Evolutionary conservation across 352 stramenopile species (phyloP), one percentile per base, ranked within the genome.

Genomic region (Phytophthora cryptogea): DNA sequence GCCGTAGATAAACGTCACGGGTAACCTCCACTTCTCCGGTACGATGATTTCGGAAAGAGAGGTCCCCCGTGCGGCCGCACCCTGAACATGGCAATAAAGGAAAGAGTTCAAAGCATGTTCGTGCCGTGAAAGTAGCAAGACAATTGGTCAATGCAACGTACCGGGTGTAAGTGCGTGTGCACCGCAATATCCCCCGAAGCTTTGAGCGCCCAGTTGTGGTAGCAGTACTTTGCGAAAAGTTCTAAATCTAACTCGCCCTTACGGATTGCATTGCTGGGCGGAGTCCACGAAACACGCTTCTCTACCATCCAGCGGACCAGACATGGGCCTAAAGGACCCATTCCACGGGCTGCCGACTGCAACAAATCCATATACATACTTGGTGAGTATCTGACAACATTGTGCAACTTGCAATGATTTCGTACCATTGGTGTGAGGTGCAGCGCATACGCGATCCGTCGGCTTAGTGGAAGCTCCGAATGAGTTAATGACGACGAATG

Each of bases 171-270:
- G 37, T 89, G 75, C 6, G 79, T 91, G 67, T 88, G 78, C 49
- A 91, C 59, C 4, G 77, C 77, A 9, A 84, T 68, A n/a, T 89
- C 82, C 23, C 79, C 80, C 0, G 82, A 91, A 17, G 75, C 60
- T 51, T 83, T 81, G 9, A 88, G 52, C 2, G 79, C 79, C 79
- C 79, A 91, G 54, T 91, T 91, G 61, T 91, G 75, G 59, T 91
- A 91, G 40, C 66, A 85, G 68, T 91, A 91, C 28, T 62, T 50
- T 2, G 78, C 80, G 35, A 91, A 86, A 11, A 86, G 59, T 27
- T 83, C 54, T 30, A 88, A 79, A 55, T 83, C 57, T 51, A 91
- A 68, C 30, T 83, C 74, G 14, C 79, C 82, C 31, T 59, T 74
- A n/a, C 77, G 78, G 58, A 90, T 85, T 27, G 84, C 80, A 55